These are phyloP conservation scores for Blumeriella jaapii DNA, from an alignment of 2,329 filamentous ascomycete genomes.

Conservation along the genomic window DNA sequence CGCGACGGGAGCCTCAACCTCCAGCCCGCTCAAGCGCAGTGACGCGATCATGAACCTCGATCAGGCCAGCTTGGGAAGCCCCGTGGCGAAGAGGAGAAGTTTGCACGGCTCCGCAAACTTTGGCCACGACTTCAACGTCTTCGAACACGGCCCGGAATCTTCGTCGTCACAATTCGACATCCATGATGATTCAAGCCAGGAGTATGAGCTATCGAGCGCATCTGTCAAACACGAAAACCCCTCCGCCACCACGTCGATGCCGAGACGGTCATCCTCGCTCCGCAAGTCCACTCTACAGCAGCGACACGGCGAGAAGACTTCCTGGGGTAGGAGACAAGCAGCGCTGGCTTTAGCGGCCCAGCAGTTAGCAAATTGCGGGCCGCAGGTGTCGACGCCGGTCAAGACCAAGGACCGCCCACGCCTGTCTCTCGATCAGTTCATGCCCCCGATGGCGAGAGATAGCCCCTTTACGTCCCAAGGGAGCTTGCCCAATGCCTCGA, in stretches of 20 bases:
- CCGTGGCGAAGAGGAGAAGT: constrained; percentile 83
- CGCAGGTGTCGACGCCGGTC: constrained; percentile 44
- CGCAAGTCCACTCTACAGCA: constrained; percentile 83
- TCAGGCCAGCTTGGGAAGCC: constrained; percentile 65
- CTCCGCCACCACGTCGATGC: constrained; percentile 36
- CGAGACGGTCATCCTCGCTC: constrained; percentile 63
- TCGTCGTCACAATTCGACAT: constrained; percentile 38
- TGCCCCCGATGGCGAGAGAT: constrained; percentile 54
- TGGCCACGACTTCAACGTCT: constrained; percentile 58
- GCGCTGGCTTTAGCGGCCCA: constrained; percentile 33
- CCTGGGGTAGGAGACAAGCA: constrained; percentile 47
- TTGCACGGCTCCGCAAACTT: constrained; percentile 62
- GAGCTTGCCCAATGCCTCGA: constrained; percentile 40
- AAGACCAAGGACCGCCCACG: constrained; percentile 54
- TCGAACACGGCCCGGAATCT: constrained; percentile 46
- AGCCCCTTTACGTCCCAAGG: constrained; percentile 49
- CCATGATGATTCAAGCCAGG: constrained; percentile 36
- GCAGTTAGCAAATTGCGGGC: constrained; percentile 13
- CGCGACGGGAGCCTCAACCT: constrained; percentile 42
- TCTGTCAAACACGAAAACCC: constrained; percentile 19
- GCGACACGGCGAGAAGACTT: constrained; percentile 58
- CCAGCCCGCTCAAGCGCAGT: constrained; percentile 83
- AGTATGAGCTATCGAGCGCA: constrained; percentile 40
- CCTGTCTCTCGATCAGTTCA: constrained; percentile 67
- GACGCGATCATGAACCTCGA: constrained; percentile 85